phyloP scores from a whole-genome alignment of 83 land plant genomes.

The Picea engelmannii region DNA sequence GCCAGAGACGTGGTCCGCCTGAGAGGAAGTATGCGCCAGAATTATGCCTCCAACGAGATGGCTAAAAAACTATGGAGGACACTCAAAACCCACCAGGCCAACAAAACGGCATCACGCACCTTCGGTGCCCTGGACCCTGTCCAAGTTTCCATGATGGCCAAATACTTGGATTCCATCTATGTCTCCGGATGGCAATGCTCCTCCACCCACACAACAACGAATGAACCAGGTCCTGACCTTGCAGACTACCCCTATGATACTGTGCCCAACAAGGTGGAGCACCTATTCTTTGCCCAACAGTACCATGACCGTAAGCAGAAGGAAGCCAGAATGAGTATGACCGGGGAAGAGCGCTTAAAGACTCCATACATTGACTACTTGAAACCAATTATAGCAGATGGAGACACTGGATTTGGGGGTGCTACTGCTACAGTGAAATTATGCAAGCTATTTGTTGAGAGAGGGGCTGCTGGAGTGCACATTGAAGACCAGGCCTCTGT shows the following conservation, averaged over 20 bases:
- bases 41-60: slow-evolving; percentile 69
- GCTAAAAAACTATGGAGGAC: slow-evolving; percentile 90
- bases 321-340: slow-evolving; percentile 75
- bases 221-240: slow-evolving; percentile 95
- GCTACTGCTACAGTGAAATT: slow-evolving; percentile 91
- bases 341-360: slow-evolving; percentile 45
- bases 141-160: slow-evolving; percentile 94
- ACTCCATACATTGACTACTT: slow-evolving; percentile 82
- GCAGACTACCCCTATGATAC: slow-evolving; percentile 98
- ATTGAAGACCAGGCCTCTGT: slow-evolving; percentile 90
- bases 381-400: slow-evolving; percentile 89
- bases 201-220: slow-evolving; percentile 84
- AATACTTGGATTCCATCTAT: slow-evolving; percentile 83
- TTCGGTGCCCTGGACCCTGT: slow-evolving; percentile 95
- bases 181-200: slow-evolving; percentile 99
- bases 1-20: slow-evolving; percentile 82
- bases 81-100: slow-evolving; percentile 80
- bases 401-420: slow-evolving; percentile 92
- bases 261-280: slow-evolving; percentile 95
- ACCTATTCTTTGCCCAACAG: slow-evolving; percentile 86
- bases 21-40: slow-evolving; percentile 69
- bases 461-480: slow-evolving; percentile 95
- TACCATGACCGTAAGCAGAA: slow-evolving; percentile 90
- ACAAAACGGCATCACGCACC: slow-evolving; percentile 83
- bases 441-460: slow-evolving; percentile 91